Conservation (phyloP, 768 basidiomycete species). For the Russula foetens region DNA sequence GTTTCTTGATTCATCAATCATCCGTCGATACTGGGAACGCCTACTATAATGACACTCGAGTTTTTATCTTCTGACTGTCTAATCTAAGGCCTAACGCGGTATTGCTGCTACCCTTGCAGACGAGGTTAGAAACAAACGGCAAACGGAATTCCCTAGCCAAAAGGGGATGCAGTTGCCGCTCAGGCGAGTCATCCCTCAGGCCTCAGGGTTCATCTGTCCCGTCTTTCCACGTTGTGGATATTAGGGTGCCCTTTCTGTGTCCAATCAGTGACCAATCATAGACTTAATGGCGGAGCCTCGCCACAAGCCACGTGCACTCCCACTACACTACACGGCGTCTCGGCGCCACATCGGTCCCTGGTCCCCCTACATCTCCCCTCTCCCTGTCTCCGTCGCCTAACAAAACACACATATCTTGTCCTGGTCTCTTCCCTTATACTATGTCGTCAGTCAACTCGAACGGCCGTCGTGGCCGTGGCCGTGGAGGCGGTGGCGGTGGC, state of each 20-base stretch:
- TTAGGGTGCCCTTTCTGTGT: neutral
- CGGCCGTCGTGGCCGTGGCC: neutral
- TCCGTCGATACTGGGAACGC: neutral
- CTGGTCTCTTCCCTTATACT: neutral
- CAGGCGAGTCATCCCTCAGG: neutral
- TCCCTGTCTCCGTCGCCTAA: neutral
- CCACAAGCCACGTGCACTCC: neutral
- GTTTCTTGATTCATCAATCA: too few species aligned
- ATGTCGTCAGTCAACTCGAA: slow-evolving; percentile 4
- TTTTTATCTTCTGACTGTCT: too few species aligned
- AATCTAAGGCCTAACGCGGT: too few species aligned
- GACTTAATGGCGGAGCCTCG: neutral
- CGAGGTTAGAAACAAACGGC: too few species aligned
- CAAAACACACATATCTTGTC: neutral
- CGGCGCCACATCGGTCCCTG: neutral
- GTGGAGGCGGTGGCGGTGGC: neutral
- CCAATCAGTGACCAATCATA: too few species aligned
- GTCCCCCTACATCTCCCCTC: neutral
- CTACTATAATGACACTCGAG: neutral
- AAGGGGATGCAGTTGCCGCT: neutral
- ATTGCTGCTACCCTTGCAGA: too few species aligned
- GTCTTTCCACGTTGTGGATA: neutral
- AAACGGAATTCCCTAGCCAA: neutral
- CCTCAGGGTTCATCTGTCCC: neutral
- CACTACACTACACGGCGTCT: slow-evolving; percentile 4